Conservation (phyloP, 2,329 filamentous ascomycete genomes). For the Aspergillus flavus region DNA sequence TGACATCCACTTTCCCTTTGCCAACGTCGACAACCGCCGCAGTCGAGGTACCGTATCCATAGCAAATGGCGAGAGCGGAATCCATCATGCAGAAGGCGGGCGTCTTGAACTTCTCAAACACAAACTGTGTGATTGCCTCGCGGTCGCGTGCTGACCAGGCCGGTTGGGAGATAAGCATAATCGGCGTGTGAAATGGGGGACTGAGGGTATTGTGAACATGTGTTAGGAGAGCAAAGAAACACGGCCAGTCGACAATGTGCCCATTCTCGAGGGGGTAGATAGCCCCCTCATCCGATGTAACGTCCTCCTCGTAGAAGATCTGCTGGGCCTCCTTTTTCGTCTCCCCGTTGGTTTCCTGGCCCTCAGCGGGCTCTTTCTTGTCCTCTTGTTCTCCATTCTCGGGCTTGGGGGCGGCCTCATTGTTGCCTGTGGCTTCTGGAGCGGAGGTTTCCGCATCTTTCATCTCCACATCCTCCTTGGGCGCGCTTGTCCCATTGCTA, state of each 20-base stretch:
- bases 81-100: conserved; percentile 91
- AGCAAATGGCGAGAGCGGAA: conserved; percentile 77
- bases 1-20: conserved; percentile 88
- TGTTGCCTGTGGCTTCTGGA: conserved; percentile 20
- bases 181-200: conserved; percentile 90
- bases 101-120: conserved; percentile 96
- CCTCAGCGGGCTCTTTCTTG: conserved; percentile 34
- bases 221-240: conserved; percentile 89
- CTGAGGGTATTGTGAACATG: conserved; percentile 89
- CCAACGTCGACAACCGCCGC: conserved; percentile 91
- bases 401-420: conserved; percentile 19
- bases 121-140: conserved; percentile 86
- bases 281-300: conserved; percentile 82
- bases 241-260: conserved; percentile 84
- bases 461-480: conserved; percentile 48
- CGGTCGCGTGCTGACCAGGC: conserved; percentile 87
- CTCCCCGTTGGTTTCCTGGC: conserved; percentile 25
- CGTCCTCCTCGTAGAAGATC: conserved; percentile 81
- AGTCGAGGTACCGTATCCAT: conserved; percentile 78
- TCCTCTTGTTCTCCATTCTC: conserved; percentile 24
- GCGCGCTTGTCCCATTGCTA: conserved; percentile 32
- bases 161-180: conserved; percentile 86
- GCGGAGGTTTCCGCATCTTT: conserved; percentile 42
- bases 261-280: conserved; percentile 84
- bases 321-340: conserved; percentile 45